Evolutionary conservation across 306 rosid species (phyloP).

Genomic region (Vicia faba): DNA sequence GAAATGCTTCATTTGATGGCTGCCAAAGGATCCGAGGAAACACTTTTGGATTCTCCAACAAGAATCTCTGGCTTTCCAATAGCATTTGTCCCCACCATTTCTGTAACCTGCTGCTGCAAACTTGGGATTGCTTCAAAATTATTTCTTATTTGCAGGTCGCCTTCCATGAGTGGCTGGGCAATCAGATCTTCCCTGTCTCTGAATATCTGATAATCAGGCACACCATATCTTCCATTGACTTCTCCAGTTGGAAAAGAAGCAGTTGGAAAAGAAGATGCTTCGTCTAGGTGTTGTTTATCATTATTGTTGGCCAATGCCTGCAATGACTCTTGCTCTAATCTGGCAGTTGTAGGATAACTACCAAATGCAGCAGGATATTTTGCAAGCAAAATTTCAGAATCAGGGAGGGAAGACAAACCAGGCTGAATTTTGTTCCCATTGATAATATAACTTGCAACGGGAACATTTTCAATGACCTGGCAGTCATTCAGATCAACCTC

Average conservation of each 20-base stretch:
- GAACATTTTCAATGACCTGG: constrained; percentile 53
- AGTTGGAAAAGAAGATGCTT: no score
- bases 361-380: constrained; percentile 72
- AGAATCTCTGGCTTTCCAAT: constrained; percentile 63
- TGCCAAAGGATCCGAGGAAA: constrained; percentile 70
- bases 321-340: no score
- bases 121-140: constrained; percentile 60
- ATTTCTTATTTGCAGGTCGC: constrained; percentile 58
- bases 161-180: no score
- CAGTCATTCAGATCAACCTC: constrained; percentile 45
- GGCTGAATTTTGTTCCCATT: constrained; percentile 58
- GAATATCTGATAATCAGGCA: no score
- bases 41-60: constrained; percentile 61
- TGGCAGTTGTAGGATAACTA: constrained; percentile 46
- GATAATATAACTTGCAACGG: constrained; percentile 55
- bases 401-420: constrained; percentile 59
- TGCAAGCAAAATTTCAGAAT: constrained; percentile 63
- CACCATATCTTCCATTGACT: no score
- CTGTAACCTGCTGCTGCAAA: constrained; percentile 66
- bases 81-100: constrained; percentile 59
- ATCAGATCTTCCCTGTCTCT: no score
- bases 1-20: constrained; percentile 68
- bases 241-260: no score
- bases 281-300: no score
- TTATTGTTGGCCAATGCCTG: no score